Evolutionary conservation across 2,329 filamentous ascomycete species (phyloP).

Genomic region (Ophiostoma australiae): DNA sequence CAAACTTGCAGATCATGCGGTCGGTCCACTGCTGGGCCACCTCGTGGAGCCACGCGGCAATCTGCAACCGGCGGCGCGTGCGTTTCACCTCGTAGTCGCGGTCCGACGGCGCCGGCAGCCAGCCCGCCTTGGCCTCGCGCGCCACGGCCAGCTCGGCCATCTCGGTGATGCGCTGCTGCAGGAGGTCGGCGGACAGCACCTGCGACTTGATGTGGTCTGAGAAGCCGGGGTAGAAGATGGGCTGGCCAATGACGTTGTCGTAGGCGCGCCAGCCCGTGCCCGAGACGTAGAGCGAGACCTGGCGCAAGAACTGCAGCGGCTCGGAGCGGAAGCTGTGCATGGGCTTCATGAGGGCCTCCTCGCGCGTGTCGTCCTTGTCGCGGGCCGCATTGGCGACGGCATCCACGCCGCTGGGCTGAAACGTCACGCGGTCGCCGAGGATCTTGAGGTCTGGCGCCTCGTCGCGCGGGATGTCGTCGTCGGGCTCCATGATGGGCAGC

Average conservation of each 20-base stretch:
- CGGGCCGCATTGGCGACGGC: conserved; percentile 36
- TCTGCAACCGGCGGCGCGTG: conserved; percentile 53
- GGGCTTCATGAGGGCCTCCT: conserved; percentile 69
- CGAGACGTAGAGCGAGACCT: conserved; percentile 88
- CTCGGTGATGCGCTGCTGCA: conserved; percentile 69
- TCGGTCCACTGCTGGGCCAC: conserved; percentile 84
- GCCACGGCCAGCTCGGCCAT: conserved; percentile 69
- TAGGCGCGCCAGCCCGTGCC: conserved; percentile 95
- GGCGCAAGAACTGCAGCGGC: conserved; percentile 75
- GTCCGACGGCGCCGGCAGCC: conserved; percentile 47
- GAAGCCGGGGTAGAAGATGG: conserved; percentile 89
- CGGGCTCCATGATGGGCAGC: conserved; percentile 29
- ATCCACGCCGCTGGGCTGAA: conserved; percentile 66
- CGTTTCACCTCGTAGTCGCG: conserved; percentile 45
- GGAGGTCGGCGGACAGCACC: conserved; percentile 69
- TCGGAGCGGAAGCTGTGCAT: conserved; percentile 80
- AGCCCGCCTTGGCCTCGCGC: conserved; percentile 71
- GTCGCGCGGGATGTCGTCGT: conserved; percentile 40
- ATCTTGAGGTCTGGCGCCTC: conserved; percentile 74
- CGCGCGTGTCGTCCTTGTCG: conserved; percentile 50
- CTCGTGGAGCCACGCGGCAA: conserved; percentile 69
- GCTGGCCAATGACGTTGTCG: conserved; percentile 82
- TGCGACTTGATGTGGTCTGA: conserved; percentile 79
- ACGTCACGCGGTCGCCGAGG: conserved; percentile 65
- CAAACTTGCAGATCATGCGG: conserved; percentile 98